These are phyloP conservation scores for Hansenula lynferdii DNA, from an alignment of 1,139 yeast genomes.

Conservation along the genomic window DNA sequence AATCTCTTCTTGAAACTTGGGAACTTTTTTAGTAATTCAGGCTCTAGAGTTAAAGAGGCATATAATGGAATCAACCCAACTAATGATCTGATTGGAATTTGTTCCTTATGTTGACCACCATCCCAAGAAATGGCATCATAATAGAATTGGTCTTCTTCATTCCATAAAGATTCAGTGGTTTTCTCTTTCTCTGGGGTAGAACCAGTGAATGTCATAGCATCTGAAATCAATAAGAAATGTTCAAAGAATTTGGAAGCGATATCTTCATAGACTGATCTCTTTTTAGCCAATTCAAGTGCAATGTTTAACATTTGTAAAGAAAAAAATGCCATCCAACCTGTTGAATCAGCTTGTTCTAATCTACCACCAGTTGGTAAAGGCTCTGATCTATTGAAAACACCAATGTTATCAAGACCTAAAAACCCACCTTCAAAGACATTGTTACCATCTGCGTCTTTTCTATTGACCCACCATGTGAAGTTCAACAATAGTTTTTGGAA, in stretches of 20 bases:
- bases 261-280: conserved; percentile 86
- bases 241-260: conserved; percentile 95
- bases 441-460: conserved; percentile 85
- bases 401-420: conserved; percentile 90
- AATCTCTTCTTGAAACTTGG: conserved; percentile 84
- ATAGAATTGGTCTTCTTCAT: conserved; percentile 83
- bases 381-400: conserved; percentile 90
- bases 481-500: conserved; percentile 87
- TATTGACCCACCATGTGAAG: conserved; percentile 98
- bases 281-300: conserved; percentile 85
- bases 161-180: conserved; percentile 74
- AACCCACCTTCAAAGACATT: conserved; percentile 96
- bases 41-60: conserved; percentile 88
- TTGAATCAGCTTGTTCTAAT: conserved; percentile 92
- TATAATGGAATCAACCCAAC: conserved; percentile 93
- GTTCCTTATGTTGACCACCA: conserved; percentile 58
- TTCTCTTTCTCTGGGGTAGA: conserved; percentile 35
- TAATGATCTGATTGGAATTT: conserved; percentile 82
- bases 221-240: conserved; percentile 89
- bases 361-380: conserved; percentile 93
- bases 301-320: conserved; percentile 90
- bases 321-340: conserved; percentile 99
- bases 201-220: conserved; percentile 80
- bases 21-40: conserved; percentile 72
- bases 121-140: conserved; percentile 93